Evolutionary conservation across 441 rosid genomes (phyloP).

Genomic region (Codiaeum variegatum): DNA sequence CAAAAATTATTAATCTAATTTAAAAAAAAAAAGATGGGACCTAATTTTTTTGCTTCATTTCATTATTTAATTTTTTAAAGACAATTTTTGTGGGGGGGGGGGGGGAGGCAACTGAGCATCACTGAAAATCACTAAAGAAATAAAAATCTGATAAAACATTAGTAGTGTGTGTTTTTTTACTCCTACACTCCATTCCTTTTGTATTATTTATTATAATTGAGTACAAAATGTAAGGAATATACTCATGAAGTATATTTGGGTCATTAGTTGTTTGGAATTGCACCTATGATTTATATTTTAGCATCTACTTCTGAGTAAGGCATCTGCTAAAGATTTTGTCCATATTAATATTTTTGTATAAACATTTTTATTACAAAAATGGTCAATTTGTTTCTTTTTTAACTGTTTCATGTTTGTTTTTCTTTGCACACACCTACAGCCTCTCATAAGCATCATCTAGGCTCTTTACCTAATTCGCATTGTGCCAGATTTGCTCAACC

Average conservation of each 20-base stretch:
- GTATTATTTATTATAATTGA: not conserved
- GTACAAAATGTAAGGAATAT: not conserved
- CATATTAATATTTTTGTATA: too few species aligned
- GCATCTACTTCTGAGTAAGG: not conserved
- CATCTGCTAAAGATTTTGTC: not conserved
- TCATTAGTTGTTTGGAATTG: not conserved
- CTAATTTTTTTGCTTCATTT: too few species aligned
- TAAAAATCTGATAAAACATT: slow-evolving; percentile 65
- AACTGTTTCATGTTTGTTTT: too few species aligned
- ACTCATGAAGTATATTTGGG: not conserved
- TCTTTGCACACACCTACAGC: too few species aligned
- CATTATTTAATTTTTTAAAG: slow-evolving; percentile 37
- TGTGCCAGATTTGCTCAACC: too few species aligned
- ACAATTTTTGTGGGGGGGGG: slow-evolving; percentile 87
- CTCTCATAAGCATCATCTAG: too few species aligned
- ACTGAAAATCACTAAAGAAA: slow-evolving; percentile 87
- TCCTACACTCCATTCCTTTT: not conserved
- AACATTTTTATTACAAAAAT: too few species aligned
- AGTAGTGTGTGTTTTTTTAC: slow-evolving; percentile 8
- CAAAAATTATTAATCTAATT: not conserved
- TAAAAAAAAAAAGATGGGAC: too few species aligned
- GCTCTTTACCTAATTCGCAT: too few species aligned
- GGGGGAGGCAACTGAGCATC: slow-evolving; percentile 96
- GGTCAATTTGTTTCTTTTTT: too few species aligned
- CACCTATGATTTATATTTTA: not conserved